A percentile compares a stretch with the other conserved stretches of the same genome.
Conservation (phyloP, 805 yeast genomes). For the Torulaspora franciscae region DNA sequence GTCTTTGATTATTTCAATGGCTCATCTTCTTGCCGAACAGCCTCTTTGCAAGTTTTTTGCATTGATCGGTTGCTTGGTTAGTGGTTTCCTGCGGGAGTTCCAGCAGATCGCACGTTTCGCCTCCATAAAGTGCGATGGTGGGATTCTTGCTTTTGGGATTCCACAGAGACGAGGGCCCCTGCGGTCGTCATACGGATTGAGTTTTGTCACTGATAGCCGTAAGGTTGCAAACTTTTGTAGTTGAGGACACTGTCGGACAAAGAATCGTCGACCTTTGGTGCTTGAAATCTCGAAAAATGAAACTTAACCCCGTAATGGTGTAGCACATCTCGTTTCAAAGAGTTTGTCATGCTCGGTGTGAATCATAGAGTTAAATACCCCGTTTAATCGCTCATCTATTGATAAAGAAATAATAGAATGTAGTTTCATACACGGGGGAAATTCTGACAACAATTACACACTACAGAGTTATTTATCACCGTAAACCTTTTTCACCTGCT, state of each 20-base stretch:
- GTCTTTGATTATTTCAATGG: background rate
- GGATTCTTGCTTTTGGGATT: conserved; percentile 20
- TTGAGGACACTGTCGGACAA: background rate
- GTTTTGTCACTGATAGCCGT: background rate
- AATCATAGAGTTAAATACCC: conserved; percentile 34
- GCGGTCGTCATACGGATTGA: background rate
- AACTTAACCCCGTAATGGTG: background rate
- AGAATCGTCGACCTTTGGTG: background rate
- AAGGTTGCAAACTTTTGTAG: background rate
- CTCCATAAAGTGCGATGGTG: conserved; percentile 30
- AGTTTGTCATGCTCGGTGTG: background rate
- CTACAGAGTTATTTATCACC: conserved; percentile 1
- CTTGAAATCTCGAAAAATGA: background rate
- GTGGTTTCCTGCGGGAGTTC: conserved; percentile 21
- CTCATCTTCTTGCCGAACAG: conserved; percentile 6
- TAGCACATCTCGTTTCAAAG: background rate
- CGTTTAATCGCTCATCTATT: conserved; percentile 42
- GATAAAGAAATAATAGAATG: conserved; percentile 33
- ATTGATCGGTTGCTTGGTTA: conserved; percentile 13
- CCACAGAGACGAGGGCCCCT: conserved; percentile 8
- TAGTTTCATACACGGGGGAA: conserved; percentile 40
- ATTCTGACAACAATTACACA: conserved; percentile 13
- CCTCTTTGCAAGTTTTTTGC: conserved; percentile 25
- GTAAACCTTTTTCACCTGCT: conserved; percentile 56
- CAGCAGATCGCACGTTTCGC: conserved; percentile 24